A percentile compares a stretch with the other conserved stretches of the same genome.
phyloP scores from a whole-genome alignment of 192 early-diverging fungal genomes.

The Podila horticola region DNA sequence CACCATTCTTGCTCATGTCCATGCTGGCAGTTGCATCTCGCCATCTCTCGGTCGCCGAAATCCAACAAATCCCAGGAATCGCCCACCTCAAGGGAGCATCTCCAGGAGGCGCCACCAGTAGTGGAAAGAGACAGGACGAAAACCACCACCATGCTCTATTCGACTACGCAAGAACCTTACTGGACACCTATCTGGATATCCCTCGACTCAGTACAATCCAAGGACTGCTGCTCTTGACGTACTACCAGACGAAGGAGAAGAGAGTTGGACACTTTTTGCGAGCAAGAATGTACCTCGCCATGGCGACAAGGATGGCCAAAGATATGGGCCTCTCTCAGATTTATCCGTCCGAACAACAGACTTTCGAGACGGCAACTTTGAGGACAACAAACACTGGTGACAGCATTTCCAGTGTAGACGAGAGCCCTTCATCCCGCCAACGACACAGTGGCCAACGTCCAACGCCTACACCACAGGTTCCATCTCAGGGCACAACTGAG shows the following conservation, averaged over 20 bases:
- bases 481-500: not conserved
- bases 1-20: conserved; percentile 60
- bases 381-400: conserved; percentile 4
- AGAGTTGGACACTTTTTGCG: conserved; percentile 55
- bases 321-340: conserved; percentile 65
- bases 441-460: not conserved
- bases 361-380: not conserved
- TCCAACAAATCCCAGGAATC: conserved; percentile 9
- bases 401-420: not conserved
- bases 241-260: conserved; percentile 58
- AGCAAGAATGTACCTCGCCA: conserved; percentile 57
- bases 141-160: conserved; percentile 27
- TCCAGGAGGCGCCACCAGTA: not conserved
- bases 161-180: conserved; percentile 23
- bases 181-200: conserved; percentile 58
- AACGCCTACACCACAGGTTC: not conserved
- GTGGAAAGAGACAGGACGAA: not conserved
- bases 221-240: conserved; percentile 58
- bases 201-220: conserved; percentile 66
- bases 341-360: not conserved
- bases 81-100: not conserved
- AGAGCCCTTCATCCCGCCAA: not conserved
- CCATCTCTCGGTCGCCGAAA: conserved; percentile 12
- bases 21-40: conserved; percentile 58
- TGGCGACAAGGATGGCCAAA: conserved; percentile 70